These are phyloP conservation scores for Pseudopyrenochaeta lycopersici DNA, from an alignment of 2,329 filamentous ascomycete genomes.

Conservation along the genomic window DNA sequence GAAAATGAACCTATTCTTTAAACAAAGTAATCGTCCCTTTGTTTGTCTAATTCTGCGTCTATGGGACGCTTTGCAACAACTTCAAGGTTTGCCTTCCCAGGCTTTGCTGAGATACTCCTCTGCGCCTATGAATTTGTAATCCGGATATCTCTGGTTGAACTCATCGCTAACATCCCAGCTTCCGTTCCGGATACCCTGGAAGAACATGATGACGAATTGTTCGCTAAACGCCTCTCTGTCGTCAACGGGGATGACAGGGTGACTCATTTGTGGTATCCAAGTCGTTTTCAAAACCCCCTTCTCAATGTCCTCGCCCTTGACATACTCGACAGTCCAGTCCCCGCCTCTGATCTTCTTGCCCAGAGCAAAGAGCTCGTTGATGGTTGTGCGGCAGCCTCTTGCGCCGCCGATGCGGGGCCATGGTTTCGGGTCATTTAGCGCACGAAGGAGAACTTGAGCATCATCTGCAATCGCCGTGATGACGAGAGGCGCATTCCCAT, in stretches of 20 bases:
- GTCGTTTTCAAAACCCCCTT: slow-evolving; percentile 51
- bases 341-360: slow-evolving; percentile 42
- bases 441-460: slow-evolving; percentile 31
- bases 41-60: background rate
- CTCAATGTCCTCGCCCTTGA: slow-evolving; percentile 59
- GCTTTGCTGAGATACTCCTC: slow-evolving; percentile 55
- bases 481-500: slow-evolving; percentile 34
- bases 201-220: slow-evolving; percentile 53
- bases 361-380: slow-evolving; percentile 38
- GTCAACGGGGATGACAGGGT: slow-evolving; percentile 49
- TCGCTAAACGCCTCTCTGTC: slow-evolving; percentile 46
- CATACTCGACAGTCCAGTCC: slow-evolving; percentile 53
- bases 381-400: slow-evolving; percentile 28
- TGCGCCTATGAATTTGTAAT: slow-evolving; percentile 53
- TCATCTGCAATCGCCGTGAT: slow-evolving; percentile 39
- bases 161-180: slow-evolving; percentile 56
- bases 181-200: slow-evolving; percentile 54
- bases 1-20: background rate
- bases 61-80: too few relatives aligned
- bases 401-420: slow-evolving; percentile 44
- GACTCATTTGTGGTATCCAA: slow-evolving; percentile 51
- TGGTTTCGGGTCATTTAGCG: slow-evolving; percentile 29
- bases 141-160: slow-evolving; percentile 57
- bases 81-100: slow-evolving; percentile 52
- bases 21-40: too few relatives aligned